Conservation (phyloP, 148 eudicot genomes). For the Vaccinium corymbosum region DNA sequence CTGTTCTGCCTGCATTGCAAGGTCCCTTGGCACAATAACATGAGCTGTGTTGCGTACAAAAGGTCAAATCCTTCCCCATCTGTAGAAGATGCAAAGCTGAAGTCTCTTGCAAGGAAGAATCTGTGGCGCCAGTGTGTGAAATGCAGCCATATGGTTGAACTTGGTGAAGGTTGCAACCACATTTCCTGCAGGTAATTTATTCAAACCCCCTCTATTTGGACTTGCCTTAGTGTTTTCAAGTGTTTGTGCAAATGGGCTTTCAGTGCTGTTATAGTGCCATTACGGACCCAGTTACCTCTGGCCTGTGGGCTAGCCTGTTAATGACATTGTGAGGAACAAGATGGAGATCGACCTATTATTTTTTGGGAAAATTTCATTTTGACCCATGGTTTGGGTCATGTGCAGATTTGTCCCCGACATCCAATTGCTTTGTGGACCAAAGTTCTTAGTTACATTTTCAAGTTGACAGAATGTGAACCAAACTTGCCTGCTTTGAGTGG, state of each 20-base stretch:
- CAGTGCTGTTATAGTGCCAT: no score
- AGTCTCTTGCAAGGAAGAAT: conserved; percentile 47
- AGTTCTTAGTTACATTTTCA: no score
- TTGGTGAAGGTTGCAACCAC: conserved; percentile 73
- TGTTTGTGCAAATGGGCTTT: not conserved
- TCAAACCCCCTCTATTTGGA: not conserved
- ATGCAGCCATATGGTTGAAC: conserved; percentile 80
- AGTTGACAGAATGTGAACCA: no score
- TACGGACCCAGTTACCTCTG: not conserved
- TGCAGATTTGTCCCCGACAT: no score
- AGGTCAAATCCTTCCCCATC: conserved; percentile 32
- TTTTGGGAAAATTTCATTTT: no score
- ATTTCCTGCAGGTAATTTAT: conserved; percentile 71
- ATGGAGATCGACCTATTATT: not conserved
- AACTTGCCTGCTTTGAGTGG: no score
- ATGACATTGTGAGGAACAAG: not conserved
- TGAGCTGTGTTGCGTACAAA: conserved; percentile 48
- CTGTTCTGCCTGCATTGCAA: conserved; percentile 58
- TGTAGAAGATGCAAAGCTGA: conserved; percentile 51
- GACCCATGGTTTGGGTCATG: no score
- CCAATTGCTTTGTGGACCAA: no score
- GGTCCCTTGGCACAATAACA: conserved; percentile 62
- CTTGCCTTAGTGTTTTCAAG: not conserved
- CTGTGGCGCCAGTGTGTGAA: conserved; percentile 75
- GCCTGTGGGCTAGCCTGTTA: not conserved